Evolutionary conservation across 768 basidiomycete genomes (phyloP).

Genomic region (Macrolepiota dolichaula): DNA sequence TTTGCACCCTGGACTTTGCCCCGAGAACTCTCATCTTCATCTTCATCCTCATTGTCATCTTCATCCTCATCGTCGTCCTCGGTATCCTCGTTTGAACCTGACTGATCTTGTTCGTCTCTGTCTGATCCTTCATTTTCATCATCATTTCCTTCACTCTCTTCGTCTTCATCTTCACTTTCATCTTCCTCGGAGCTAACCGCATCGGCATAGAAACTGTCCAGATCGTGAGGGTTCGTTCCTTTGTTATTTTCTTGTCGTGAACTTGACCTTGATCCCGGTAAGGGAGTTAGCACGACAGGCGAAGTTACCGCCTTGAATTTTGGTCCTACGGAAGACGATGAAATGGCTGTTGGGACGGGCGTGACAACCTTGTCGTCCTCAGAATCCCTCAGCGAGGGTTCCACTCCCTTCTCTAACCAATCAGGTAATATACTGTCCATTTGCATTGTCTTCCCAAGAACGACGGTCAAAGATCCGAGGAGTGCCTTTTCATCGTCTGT

Average conservation of each 20-base stretch:
- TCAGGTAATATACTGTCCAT: constrained; percentile 63
- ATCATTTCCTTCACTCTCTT: constrained; percentile 22
- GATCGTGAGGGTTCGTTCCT: constrained; percentile 49
- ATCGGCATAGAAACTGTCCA: constrained; percentile 77
- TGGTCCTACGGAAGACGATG: constrained; percentile 26
- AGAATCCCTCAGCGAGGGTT: constrained; percentile 68
- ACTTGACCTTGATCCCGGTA: constrained; percentile 38
- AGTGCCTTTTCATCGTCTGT: constrained; percentile 36
- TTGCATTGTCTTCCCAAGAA: constrained; percentile 53
- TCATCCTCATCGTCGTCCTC: constrained; percentile 28
- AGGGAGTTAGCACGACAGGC: constrained; percentile 59
- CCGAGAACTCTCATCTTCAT: constrained; percentile 8
- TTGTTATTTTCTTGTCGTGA: constrained; percentile 28
- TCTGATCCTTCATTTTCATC: constrained; percentile 22
- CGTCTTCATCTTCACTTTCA: constrained; percentile 24
- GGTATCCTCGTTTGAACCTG: constrained; percentile 16
- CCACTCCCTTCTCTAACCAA: constrained; percentile 87
- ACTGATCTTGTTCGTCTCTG: background rate
- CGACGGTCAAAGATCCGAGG: constrained; percentile 65
- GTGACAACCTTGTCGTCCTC: constrained; percentile 47
- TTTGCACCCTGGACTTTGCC: constrained; percentile 2
- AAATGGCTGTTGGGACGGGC: constrained; percentile 35
- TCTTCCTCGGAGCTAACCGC: constrained; percentile 19
- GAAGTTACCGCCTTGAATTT: constrained; percentile 26
- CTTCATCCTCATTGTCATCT: constrained; percentile 20